A percentile compares a stretch with the other conserved stretches of the same genome.
phyloP scores from a whole-genome alignment of 352 stramenopile species.

The Pythium aristosporum region DNA sequence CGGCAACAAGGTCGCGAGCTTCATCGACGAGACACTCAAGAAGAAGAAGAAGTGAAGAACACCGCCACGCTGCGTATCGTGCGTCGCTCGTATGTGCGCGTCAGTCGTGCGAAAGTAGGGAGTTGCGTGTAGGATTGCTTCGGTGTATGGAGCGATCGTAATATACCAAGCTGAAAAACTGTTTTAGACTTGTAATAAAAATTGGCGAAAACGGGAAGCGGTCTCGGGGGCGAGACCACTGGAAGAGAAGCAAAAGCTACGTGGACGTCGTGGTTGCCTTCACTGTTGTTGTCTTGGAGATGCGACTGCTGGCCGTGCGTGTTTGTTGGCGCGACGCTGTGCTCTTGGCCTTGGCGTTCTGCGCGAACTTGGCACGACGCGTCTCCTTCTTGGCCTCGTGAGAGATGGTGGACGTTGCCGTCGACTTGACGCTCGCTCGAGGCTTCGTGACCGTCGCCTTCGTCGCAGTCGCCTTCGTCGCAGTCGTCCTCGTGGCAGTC shows the following conservation, averaged over 20 bases:
- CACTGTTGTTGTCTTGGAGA: neutral
- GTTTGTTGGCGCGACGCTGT: slow-evolving; percentile 10
- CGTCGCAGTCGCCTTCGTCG: neutral
- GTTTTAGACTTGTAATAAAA: neutral
- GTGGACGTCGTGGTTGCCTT: slow-evolving; percentile 1
- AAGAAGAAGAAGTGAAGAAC: slow-evolving; percentile 16
- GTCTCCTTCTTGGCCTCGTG: slow-evolving; percentile 32
- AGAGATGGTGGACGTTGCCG: slow-evolving; percentile 6
- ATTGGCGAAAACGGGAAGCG: neutral
- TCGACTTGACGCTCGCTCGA: slow-evolving; percentile 33
- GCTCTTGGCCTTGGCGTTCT: slow-evolving; percentile 40
- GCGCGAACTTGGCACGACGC: slow-evolving; percentile 36
- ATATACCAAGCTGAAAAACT: neutral
- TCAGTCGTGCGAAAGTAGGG: neutral
- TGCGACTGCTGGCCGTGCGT: neutral
- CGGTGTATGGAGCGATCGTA: neutral
- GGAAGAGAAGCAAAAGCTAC: neutral
- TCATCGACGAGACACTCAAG: slow-evolving; percentile 50
- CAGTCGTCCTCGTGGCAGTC: neutral
- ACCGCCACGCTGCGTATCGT: neutral
- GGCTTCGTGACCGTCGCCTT: neutral
- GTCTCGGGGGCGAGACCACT: neutral
- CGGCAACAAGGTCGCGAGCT: slow-evolving; percentile 58
- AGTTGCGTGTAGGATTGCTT: slow-evolving; percentile 1
- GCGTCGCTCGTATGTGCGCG: no score